Evolutionary conservation across 345 rosid genomes (phyloP), one percentile per base, ranked within the genome.

Genomic region (Erysimum cheiranthoides): DNA sequence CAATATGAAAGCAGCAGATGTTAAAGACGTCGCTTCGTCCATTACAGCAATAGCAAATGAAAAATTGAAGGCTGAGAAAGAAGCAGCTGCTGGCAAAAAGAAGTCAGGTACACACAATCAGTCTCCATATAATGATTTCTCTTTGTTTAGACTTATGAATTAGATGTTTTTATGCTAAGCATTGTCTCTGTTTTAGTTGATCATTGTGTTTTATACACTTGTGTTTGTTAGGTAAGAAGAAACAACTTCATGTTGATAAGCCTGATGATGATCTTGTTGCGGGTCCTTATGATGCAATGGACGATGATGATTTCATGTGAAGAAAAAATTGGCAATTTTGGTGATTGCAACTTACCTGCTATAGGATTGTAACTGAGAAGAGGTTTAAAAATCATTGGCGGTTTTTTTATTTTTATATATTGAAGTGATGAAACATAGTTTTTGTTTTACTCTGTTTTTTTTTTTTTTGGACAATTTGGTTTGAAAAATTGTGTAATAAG

Each of bases 41-140:
- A 46, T 94, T 65, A 83, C 89, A 60, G 90, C 98, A 36, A 88
- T 94, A 77, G 97, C 91, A 16, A 94, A 90, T 82, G 98, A 94
- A 81, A 94, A 92, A 70, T 74, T 89, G 57, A 94, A 94, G 75
- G 95, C 85, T 1, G 98, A 92, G 84, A 94, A 87, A 84, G 97
- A 94, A 80, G 90, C 93, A 77, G 90, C 93, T 83, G 81, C 86
- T 73, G 85, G 88, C 73, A 92, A 86, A 85, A 94, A 85, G 90
- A 94, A 89, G 85, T 50, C 87, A 82, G 96, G 96, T 94, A 79
- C 18, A 65, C 31, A 36, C 38, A 10, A 27, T 28, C 71, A 45
- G 47, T 34, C 57, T 40, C n/a, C 46, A 4, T 12, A 40, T 4
- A 4, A 12, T 4, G 46, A n/a, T 40, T 46, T 50, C 17, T 53